Evolutionary conservation across 2,329 filamentous ascomycete species (phyloP), one percentile per base, ranked within the genome.

Genomic region (Tolypocladium endophyticum): DNA sequence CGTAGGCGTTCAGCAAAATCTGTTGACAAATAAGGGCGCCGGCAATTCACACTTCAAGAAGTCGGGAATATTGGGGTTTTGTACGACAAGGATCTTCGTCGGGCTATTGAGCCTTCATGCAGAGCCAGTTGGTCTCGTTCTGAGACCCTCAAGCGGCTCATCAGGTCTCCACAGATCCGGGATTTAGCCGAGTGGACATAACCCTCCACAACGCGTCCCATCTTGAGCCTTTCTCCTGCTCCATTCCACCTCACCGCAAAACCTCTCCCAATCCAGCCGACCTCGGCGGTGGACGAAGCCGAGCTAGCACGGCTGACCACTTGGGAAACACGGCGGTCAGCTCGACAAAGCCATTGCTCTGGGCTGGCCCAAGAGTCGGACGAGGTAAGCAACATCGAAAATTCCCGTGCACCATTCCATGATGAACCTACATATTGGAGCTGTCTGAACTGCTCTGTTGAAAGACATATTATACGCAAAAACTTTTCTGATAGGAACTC

Each of bases 391-490:
- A 43, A 43, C 56, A n/a, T 56, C 45, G 36, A 56, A 28, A 16
- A 9, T 57, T 55, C 43, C 38, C 28, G n/a, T 36, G 28, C 20
- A 50, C 56, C 59, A 62, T 70, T 70, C 63, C 59, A 64, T 81
- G 79, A 81, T 80, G 78, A 76, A 67, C 65, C 68, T 64, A 69
- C 71, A 77, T 88, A 89, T 89, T 90, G 87, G 87, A 90, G 87
- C 87, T 89, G 86, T 90, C 87, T 85, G 76, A 81, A 75, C 82
- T 78, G 72, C 72, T 71, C 75, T 87, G 85, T 79, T 81, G 86
- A 89, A 79, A 77, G 71, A 71, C 69, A 73, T 75, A 72, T 79
- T 71, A 81, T 86, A 86, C 83, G 83, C 81, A 77, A 81, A 75
- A 72, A 38, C n/a, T 11, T 69, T 68, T 70, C 75, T 78, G 72